Base-by-base conservation (phyloP, 768 basidiomycete species). In the Mycena indigotica region DNA sequence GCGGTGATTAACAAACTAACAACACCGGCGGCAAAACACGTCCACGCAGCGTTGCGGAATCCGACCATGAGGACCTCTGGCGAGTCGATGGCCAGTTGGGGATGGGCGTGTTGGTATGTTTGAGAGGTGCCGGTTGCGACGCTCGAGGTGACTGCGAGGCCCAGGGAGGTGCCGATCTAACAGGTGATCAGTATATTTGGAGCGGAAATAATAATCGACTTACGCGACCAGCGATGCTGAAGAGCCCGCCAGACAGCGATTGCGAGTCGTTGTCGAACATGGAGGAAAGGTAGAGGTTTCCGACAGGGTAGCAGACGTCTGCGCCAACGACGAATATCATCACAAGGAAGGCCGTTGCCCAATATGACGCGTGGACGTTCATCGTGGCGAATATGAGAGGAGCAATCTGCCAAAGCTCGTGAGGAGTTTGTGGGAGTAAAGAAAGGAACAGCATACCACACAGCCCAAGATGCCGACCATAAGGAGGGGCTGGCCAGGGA, bases 131-230 rank as follows among this genome's bases (percentile, higher is more conserved):
- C 56, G 26, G 65, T 66, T 2, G 73, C 68, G 10, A 75, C 67
- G 21, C 68, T 70, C 5, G 71, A 69, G 2, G 69, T 68, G 10
- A 73, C 55, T 1, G 73, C 73, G 15, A 75, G 64, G 13, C 73
- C 73, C 10, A 73, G 58, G 3, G 73, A 72, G 0, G 73, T 75
- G 28, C 72, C 73, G 30, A 74, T 63, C 73, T 74, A 48, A 1
- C 44, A 49, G 40, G 23, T 16, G 40, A 21, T 25, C 5, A 10
- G 8, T 8, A 16, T 5, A 25, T 46, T 3, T 2, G 21, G 49
- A 12, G 17, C 12, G 15, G 15, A 45, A 29, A 15, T 52, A 38
- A 38, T 39, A 30, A 26, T 28, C 21, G 17, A 44, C 24, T 29
- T 4, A 72, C 70, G 19, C 73, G 61, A 10, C 67, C 71, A 5